Base-by-base conservation (phyloP, 192 early-diverging fungal genomes). In the Coemansia sp. region DNA sequence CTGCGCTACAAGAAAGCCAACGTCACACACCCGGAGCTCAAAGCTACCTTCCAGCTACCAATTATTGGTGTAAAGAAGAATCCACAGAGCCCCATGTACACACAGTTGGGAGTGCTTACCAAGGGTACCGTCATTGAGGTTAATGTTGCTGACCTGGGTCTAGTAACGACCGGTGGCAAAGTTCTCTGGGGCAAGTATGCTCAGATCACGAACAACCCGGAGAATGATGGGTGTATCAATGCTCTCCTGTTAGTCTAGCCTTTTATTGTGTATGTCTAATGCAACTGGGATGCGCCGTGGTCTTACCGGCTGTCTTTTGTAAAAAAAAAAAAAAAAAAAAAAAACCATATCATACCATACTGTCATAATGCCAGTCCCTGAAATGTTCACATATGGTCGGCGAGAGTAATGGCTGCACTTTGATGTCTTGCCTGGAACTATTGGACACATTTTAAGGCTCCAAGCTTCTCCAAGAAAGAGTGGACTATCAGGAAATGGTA, bases 21-120 rank as follows among this genome's bases (percentile, higher is more conserved):
- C 69, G 95, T 99, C 60, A 99, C 97, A 27, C 97, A 99, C 76
- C 97, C 97, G 19, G 97, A 99, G 80, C 88, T 99, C 56, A 92
- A 88, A 69, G 97, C 97, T 14, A 99, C 96, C 0, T 99, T 99
- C 84, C 90, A 89, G 73, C 85, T 99, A 60, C 95, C 95, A 11
- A 98, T 99, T 52, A 89, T 99, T 59, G 91, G 92, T 62, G 95
- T 99, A 58, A 99, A 99, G 80, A 99, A 99, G 92, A 99, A 97
- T 84, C 97, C 95, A 54, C 91, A 90, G 80, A 90, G 87, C 64
- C 95, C 95, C 25, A 86, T 96, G 78, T 98, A 95, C 84, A 98
- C 97, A 8, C 92, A 94, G 78, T 82, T 99, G 21, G 95, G 97
- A 66, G 96, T 99, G 21, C 89, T 99, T 55, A 99, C 97, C 60